phyloP scores from a whole-genome alignment of 2,329 filamentous ascomycete species.

The Alternaria angustiovoidea region DNA sequence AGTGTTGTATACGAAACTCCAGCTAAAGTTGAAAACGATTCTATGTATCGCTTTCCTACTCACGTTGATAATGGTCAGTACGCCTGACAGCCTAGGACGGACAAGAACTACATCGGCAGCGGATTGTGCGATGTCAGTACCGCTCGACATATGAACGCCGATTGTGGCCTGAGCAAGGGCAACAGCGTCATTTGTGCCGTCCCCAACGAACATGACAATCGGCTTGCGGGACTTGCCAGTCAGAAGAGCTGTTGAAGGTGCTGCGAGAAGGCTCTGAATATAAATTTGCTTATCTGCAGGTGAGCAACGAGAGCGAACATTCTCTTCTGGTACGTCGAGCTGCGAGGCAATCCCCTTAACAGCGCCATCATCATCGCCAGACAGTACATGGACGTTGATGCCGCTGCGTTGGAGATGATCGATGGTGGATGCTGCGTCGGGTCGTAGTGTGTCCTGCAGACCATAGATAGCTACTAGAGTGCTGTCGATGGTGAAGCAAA shows the following conservation, averaged over 20 bases:
- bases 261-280: constrained; percentile 47
- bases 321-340: constrained; percentile 45
- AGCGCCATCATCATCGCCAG: constrained; percentile 63
- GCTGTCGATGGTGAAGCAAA: constrained; percentile 64
- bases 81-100: constrained; percentile 53
- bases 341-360: constrained; percentile 56
- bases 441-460: constrained; percentile 58
- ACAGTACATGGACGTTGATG: constrained; percentile 64
- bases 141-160: constrained; percentile 72
- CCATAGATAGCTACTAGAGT: constrained; percentile 58
- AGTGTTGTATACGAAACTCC: constrained; percentile 75
- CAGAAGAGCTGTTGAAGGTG: neutral
- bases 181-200: constrained; percentile 82
- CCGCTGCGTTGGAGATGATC: constrained; percentile 56
- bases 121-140: constrained; percentile 67
- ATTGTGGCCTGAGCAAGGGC: constrained; percentile 75
- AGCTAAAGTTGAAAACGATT: constrained; percentile 72
- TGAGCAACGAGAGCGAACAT: constrained; percentile 58
- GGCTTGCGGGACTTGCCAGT: constrained; percentile 14
- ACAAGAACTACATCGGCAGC: constrained; percentile 76
- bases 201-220: constrained; percentile 73
- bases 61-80: constrained; percentile 66
- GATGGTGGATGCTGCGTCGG: constrained; percentile 62
- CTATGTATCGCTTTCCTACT: constrained; percentile 52
- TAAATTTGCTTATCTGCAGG: constrained; percentile 65